Conservation (phyloP, 495 filamentous ascomycete genomes). For the Apiosordaria backusii region DNA sequence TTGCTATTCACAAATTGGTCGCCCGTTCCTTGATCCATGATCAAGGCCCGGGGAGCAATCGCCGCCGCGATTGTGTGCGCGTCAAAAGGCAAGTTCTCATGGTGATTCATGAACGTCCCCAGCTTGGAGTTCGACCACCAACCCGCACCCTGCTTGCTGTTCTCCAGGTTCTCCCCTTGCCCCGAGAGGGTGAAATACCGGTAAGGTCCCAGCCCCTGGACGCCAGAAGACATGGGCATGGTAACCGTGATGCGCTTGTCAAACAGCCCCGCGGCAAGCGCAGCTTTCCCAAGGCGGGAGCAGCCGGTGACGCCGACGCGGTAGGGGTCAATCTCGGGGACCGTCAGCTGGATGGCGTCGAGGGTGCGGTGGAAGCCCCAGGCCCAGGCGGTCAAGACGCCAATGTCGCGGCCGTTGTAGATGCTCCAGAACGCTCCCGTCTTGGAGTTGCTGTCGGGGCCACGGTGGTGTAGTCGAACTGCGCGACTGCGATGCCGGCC, state of each 20-base stretch:
- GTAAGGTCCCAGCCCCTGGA: conserved; percentile 52
- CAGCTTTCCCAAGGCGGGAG: conserved; percentile 51
- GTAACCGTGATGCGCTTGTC: conserved; percentile 52
- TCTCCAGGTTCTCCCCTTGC: conserved; percentile 53
- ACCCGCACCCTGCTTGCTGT: conserved; percentile 51
- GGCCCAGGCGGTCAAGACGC: conserved; percentile 50
- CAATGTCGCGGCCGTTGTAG: conserved; percentile 52
- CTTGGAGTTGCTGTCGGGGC: conserved; percentile 51
- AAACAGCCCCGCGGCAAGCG: conserved; percentile 50
- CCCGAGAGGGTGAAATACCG: conserved; percentile 50
- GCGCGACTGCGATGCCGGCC: conserved; percentile 49
- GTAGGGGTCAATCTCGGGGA: conserved; percentile 46
- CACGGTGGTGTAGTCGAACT: conserved; percentile 49
- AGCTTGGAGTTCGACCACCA: conserved; percentile 51
- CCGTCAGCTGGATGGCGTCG: conserved; percentile 48
- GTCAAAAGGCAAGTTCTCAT: conserved; percentile 49
- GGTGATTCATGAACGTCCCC: conserved; percentile 48
- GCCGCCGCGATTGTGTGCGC: conserved; percentile 53
- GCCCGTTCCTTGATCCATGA: conserved; percentile 49
- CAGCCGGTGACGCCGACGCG: conserved; percentile 52
- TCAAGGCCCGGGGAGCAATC: conserved; percentile 50
- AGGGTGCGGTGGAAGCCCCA: conserved; percentile 54
- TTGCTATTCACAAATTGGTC: conserved; percentile 52
- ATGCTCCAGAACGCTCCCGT: conserved; percentile 51
- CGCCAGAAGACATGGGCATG: conserved; percentile 54